Evolutionary conservation across 2,329 filamentous ascomycete genomes (phyloP).

Genomic region (Hypoxylon sp.): DNA sequence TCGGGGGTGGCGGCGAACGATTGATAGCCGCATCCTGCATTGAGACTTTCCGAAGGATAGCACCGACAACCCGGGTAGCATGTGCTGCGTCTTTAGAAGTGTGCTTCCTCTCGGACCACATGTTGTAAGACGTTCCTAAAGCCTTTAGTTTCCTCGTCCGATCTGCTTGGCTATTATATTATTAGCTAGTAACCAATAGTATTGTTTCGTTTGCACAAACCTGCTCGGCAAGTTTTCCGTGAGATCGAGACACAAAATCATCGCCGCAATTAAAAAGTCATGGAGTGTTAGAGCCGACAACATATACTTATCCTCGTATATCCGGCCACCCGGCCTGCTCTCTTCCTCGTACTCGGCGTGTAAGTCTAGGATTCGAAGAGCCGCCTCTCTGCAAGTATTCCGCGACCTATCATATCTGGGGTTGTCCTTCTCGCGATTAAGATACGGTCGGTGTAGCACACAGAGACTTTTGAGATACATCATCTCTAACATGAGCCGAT

Average conservation of each 20-base stretch:
- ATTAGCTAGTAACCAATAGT: constrained; percentile 35
- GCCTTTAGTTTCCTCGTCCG: constrained; percentile 56
- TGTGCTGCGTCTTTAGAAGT: constrained; percentile 61
- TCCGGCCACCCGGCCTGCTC: constrained; percentile 63
- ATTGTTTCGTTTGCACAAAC: constrained; percentile 49
- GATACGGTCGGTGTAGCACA: constrained; percentile 65
- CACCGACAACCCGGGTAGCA: constrained; percentile 60
- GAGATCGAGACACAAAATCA: constrained; percentile 70
- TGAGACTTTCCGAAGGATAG: constrained; percentile 59
- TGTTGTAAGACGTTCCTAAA: constrained; percentile 59
- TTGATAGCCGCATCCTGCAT: constrained; percentile 48
- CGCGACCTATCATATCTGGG: constrained; percentile 58
- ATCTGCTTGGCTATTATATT: constrained; percentile 48
- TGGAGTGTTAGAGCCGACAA: constrained; percentile 67
- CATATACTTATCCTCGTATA: constrained; percentile 68
- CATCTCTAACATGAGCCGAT: constrained; percentile 64
- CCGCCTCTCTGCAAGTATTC: constrained; percentile 60
- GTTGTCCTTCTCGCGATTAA: constrained; percentile 59
- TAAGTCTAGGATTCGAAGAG: constrained; percentile 62
- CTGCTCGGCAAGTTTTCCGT: constrained; percentile 58
- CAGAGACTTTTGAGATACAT: constrained; percentile 65
- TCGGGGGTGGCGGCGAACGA: constrained; percentile 46
- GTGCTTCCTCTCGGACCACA: constrained; percentile 60
- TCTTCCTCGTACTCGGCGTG: constrained; percentile 64
- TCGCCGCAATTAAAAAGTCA: constrained; percentile 71